Evolutionary conservation across 2,329 filamentous ascomycete species (phyloP), one percentile per base, ranked within the genome.

Genomic region (Plenodomus lindquistii): DNA sequence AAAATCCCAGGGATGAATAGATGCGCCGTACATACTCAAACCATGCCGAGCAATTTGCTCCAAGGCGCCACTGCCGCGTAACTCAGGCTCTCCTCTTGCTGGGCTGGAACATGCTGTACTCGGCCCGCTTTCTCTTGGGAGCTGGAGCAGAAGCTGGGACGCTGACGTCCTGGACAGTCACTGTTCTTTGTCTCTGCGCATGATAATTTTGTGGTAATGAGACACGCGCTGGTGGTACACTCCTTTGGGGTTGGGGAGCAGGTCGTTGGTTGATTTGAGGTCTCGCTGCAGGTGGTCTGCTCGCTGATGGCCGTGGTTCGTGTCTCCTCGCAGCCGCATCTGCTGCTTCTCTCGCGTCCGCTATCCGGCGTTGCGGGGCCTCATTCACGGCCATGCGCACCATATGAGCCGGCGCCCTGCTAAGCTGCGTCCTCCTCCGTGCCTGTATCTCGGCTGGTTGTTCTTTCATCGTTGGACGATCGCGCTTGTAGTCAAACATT

Each of bases 401-500:
- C 55, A 71, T 57, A 16, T 66, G 53, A 31, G 63, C 66, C 2
- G 68, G 68, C 5, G 67, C 67, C 18, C 64, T 55, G 7, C 39
- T 44, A 15, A 71, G 56, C 11, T 51, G 54, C 2, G 52, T 57
- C 35, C 51, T 62, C 21, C 61, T 54, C 46, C 65, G 57, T 2
- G 59, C 59, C 2, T 70, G 59, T 5, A 70, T 34, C 42, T 70
- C 63, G 16, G 56, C 50, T 9, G 69, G 63, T 42, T 67, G 63
- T 13, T 61, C 59, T 6, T 59, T 52, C 6, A 64, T 66, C 21
- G 59, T 64, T 4, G 68, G 67, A 4, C 65, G 59, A 9, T 68
- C 69, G 18, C 58, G 55, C 27, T 66, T 69, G 40, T 62, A 60
- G 38, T 71, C 67, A 40, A 65, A 69, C 46, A 69, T 67, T 21